Percentiles rank a stretch among this genome's conserved stretches.
These are phyloP conservation scores for Trametes villosa DNA, from an alignment of 768 basidiomycete genomes.

Conservation along the genomic window DNA sequence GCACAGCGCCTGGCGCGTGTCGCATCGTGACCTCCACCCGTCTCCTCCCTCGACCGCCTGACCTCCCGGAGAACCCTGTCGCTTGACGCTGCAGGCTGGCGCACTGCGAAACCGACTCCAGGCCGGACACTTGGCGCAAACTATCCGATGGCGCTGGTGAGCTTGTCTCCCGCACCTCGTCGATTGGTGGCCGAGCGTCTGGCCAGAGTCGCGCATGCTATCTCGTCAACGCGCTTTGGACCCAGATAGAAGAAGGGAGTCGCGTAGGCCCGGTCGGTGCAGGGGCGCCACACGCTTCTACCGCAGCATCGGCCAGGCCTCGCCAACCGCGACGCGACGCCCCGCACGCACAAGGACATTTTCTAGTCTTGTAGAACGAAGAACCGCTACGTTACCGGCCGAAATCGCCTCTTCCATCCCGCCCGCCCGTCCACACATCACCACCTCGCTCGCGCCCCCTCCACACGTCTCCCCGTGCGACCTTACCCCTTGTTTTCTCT, in stretches of 20 bases:
- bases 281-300: conserved; percentile 1
- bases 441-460: neutral
- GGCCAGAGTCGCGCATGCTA: conserved; percentile 15
- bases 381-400: conserved; percentile 27
- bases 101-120: conserved; percentile 27
- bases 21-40: conserved; percentile 24
- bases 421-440: neutral
- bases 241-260: conserved; percentile 8
- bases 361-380: conserved; percentile 25
- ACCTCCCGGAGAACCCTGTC: conserved; percentile 36
- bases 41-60: conserved; percentile 19
- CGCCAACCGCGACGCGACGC: neutral
- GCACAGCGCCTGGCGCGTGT: conserved; percentile 40
- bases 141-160: conserved; percentile 39
- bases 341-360: conserved; percentile 9
- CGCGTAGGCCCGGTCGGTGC: conserved; percentile 4
- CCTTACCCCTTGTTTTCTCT: neutral
- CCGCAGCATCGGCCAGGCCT: conserved; percentile 3
- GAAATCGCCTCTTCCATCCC: conserved; percentile 19
- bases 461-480: neutral
- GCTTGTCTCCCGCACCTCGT: conserved; percentile 41
- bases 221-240: conserved; percentile 11
- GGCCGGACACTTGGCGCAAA: conserved; percentile 8
- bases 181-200: conserved; percentile 38
- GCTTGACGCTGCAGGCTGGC: conserved; percentile 46